Evolutionary conservation across 306 rosid genomes (phyloP).

Genomic region (Astragalus glycyphyllos): DNA sequence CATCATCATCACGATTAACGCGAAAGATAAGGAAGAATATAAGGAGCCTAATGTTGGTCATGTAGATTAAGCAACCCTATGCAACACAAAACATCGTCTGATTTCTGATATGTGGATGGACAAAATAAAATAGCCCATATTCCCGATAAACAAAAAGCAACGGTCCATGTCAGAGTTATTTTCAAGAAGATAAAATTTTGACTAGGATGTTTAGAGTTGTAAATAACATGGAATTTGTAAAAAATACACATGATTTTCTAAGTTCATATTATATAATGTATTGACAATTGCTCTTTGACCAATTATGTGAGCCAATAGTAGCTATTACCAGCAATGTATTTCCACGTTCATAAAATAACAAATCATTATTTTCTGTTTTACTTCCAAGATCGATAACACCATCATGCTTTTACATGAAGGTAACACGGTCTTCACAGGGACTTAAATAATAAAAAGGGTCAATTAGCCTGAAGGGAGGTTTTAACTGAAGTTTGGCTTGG

Average conservation of each 20-base stretch:
- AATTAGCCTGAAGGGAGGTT: constrained; percentile 30
- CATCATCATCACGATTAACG: neutral
- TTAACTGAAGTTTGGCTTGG: constrained; percentile 1
- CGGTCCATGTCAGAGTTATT: neutral
- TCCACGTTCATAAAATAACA: constrained; percentile 20
- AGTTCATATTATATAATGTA: constrained; percentile 3
- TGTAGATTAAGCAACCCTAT: constrained; percentile 15
- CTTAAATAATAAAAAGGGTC: neutral
- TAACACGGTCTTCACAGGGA: neutral
- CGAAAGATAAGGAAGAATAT: neutral
- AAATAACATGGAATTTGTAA: constrained; percentile 23
- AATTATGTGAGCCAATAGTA: constrained; percentile 22
- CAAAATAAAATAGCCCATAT: constrained; percentile 18
- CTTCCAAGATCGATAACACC: constrained; percentile 13
- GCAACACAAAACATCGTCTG: constrained; percentile 4
- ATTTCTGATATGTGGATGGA: constrained; percentile 20
- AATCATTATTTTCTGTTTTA: constrained; percentile 20
- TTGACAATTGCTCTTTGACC: constrained; percentile 20
- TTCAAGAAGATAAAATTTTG: neutral
- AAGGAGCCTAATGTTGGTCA: constrained; percentile 20
- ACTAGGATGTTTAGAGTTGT: neutral
- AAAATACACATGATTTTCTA: constrained; percentile 18
- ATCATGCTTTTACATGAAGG: constrained; percentile 25
- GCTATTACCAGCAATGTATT: constrained; percentile 9
- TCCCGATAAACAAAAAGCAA: constrained; percentile 18